phyloP scores from a whole-genome alignment of 768 basidiomycete species.

The Gyrodon lividus region DNA sequence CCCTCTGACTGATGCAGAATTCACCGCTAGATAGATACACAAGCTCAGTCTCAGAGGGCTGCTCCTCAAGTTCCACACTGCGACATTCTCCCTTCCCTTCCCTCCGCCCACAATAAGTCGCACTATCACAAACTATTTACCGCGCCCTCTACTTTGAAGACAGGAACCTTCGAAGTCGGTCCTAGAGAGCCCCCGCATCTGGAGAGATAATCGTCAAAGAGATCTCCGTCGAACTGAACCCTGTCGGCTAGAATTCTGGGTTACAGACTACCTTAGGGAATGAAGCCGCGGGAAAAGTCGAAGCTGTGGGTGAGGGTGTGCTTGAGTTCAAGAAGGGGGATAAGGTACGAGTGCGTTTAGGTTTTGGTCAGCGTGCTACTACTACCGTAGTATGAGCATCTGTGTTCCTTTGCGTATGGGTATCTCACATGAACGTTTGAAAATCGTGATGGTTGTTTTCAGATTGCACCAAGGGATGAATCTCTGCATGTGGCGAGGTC shows the following conservation, averaged over 20 bases:
- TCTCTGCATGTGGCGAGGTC: neutral
- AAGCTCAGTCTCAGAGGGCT: too few relatives aligned
- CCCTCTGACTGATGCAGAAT: too few relatives aligned
- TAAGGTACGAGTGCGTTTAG: constrained; percentile 26
- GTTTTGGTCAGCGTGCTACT: neutral
- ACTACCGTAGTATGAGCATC: neutral
- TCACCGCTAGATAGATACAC: too few relatives aligned
- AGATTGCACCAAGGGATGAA: constrained; percentile 1
- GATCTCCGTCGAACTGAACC: constrained; percentile 40
- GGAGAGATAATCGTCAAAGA: constrained; percentile 42
- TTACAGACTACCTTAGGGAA: constrained; percentile 33
- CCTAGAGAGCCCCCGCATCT: constrained; percentile 29
- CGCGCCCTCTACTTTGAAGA: neutral
- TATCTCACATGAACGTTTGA: too few relatives aligned
- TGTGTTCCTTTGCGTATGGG: too few relatives aligned
- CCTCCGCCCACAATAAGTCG: too few relatives aligned
- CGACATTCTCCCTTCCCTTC: too few relatives aligned
- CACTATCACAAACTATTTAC: too few relatives aligned
- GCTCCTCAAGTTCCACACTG: too few relatives aligned
- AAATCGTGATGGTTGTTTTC: neutral
- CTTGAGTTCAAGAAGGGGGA: constrained; percentile 33
- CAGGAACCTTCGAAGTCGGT: neutral
- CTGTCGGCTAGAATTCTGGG: constrained; percentile 33
- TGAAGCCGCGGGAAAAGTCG: constrained; percentile 37
- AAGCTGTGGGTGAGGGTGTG: constrained; percentile 35